phyloP scores from a whole-genome alignment of 148 eudicot species.

The Dianthus caryophyllus region DNA sequence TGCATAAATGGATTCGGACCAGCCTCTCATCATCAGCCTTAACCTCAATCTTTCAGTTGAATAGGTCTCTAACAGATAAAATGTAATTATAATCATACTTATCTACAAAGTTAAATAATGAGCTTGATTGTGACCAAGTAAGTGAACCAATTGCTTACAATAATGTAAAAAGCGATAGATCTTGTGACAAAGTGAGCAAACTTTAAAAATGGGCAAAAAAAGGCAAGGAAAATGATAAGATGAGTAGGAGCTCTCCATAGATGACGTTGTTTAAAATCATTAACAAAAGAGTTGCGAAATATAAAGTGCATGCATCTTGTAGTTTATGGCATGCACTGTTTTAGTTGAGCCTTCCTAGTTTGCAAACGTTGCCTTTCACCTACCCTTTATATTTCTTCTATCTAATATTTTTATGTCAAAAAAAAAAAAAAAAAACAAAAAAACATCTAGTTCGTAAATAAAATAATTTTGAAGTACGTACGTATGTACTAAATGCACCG shows the following conservation, averaged over 20 bases:
- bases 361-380: neutral
- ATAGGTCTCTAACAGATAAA: no score
- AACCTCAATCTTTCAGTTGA: no score
- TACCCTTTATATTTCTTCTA: neutral
- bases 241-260: conserved; percentile 26
- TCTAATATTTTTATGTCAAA: no score
- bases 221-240: conserved; percentile 11
- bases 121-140: conserved; percentile 19
- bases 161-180: conserved; percentile 9
- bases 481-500: no score
- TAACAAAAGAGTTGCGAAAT: conserved; percentile 3
- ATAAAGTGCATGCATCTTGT: conserved; percentile 26
- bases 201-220: neutral
- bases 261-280: conserved; percentile 10
- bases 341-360: neutral
- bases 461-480: no score
- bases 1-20: no score
- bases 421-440: no score
- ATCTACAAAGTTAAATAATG: no score
- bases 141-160: neutral
- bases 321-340: conserved; percentile 24
- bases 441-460: no score
- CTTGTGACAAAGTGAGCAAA: conserved; percentile 8
- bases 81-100: no score
- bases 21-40: no score